Conservation (phyloP, 2,329 filamentous ascomycete species). For the Cryphonectria carpinicola region DNA sequence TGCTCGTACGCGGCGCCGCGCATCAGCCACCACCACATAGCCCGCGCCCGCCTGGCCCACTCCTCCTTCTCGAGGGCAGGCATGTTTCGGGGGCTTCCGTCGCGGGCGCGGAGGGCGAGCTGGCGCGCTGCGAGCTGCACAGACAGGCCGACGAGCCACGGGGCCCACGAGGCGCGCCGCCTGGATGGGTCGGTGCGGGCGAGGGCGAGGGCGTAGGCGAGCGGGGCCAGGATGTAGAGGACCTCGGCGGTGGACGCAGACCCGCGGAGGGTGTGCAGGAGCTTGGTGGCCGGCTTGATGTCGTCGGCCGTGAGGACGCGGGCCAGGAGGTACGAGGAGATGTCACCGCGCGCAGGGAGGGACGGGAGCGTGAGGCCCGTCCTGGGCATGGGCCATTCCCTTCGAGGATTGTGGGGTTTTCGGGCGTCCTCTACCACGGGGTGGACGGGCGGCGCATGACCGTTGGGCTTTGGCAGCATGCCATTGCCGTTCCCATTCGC, state of each 20-base stretch:
- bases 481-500: conserved; percentile 37
- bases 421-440: conserved; percentile 26
- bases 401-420: conserved; percentile 39
- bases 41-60: conserved; percentile 84
- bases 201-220: conserved; percentile 84
- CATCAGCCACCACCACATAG: conserved; percentile 94
- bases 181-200: conserved; percentile 58
- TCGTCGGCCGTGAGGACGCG: conserved; percentile 95
- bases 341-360: conserved; percentile 79
- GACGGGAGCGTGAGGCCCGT: conserved; percentile 85
- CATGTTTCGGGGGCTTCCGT: conserved; percentile 51
- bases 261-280: conserved; percentile 83
- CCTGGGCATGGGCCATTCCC: conserved; percentile 89
- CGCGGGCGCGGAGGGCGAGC: conserved; percentile 45
- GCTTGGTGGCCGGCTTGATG: conserved; percentile 85
- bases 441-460: conserved; percentile 18
- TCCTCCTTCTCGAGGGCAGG: conserved; percentile 90
- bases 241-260: conserved; percentile 77
- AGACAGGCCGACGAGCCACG: conserved; percentile 84
- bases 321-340: conserved; percentile 83
- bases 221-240: conserved; percentile 87
- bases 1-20: conserved; percentile 96
- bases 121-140: conserved; percentile 91
- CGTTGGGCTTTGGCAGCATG: conserved; percentile 7
- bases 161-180: conserved; percentile 77